A percentile compares a stretch with the other conserved stretches of the same genome.
Evolutionary conservation across 768 basidiomycete species (phyloP).

Genomic region (Pisolithus sp.): DNA sequence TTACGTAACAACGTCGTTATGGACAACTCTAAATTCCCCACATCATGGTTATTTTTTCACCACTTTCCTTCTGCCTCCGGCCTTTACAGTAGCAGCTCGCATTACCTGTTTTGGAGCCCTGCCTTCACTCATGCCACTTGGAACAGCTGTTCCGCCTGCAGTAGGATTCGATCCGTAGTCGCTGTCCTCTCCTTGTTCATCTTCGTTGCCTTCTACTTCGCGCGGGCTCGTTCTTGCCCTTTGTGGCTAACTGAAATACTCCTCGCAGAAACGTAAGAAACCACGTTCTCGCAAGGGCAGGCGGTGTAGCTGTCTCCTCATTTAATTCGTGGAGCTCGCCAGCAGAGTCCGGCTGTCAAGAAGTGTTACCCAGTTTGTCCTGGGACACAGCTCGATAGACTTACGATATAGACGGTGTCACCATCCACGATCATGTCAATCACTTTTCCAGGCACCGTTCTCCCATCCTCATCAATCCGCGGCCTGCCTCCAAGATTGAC

Average conservation of each 20-base stretch:
- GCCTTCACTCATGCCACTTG: conserved; percentile 23
- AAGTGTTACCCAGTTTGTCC: neutral
- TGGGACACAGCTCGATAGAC: conserved; percentile 23
- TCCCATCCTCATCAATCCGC: conserved; percentile 51
- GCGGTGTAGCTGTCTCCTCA: conserved; percentile 47
- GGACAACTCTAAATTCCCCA: conserved; percentile 14
- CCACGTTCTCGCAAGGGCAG: conserved; percentile 67
- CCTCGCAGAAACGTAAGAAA: conserved; percentile 42
- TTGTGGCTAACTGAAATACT: neutral
- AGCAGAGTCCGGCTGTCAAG: conserved; percentile 50
- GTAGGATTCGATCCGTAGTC: neutral
- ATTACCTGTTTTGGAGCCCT: conserved; percentile 21
- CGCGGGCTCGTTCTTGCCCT: conserved; percentile 10
- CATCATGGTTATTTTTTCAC: conserved; percentile 20
- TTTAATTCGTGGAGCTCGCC: conserved; percentile 56
- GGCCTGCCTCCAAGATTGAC: conserved; percentile 56
- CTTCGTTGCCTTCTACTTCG: conserved; percentile 13
- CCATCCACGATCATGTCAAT: conserved; percentile 83
- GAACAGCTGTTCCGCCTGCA: neutral
- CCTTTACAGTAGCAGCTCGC: conserved; percentile 40
- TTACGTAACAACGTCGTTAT: neutral
- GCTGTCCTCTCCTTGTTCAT: conserved; percentile 15
- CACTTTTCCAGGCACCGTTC: conserved; percentile 40
- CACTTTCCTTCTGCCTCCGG: conserved; percentile 59
- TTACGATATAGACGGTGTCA: conserved; percentile 66